Evolutionary conservation across 345 rosid genomes (phyloP), one percentile per base, ranked within the genome.

Genomic region (Populus tremula): DNA sequence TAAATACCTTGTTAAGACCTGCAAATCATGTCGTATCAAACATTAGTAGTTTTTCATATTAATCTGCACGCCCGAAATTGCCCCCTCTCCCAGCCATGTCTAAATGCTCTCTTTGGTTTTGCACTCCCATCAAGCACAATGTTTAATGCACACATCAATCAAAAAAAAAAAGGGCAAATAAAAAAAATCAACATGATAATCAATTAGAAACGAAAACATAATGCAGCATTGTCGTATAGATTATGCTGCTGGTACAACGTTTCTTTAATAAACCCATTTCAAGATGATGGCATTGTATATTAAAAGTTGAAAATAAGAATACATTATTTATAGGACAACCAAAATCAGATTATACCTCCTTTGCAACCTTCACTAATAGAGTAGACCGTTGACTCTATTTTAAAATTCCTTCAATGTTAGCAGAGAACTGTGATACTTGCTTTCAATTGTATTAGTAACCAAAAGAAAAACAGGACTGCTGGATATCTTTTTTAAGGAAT

Each of bases 1-100:
- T 18, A 90, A 64, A 78, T 91, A 90, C 84, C 98, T 91, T 13
- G 98, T 87, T 59, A 93, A 83, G 71, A 87, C 97, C 99, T 96
- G 90, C 79, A 83, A 39, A 14, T 17, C 21, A 69, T 68, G 72
- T 1, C 12, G 14, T 18, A 9, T 2, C 67, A n/a, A 59, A 59
- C 49, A 36, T 59, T 73, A 79, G 62, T 79, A 31, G 35, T 20
- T 17, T 8, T 25, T 20, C 59, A 20, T 18, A 20, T 53, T 18
- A 53, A 18, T 2, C 59, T 3, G 23, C 59, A 18, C 1, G 17
- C 50, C 50, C 0, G 3, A 47, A 47, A 47, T 0, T 47, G 50
- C 50, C 18, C 50, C 59, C 59, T 53, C 23, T 18, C 59, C 59
- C 23, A 6, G 2, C n/a, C 7, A 53, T 5, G 23, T 5, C 23